These are phyloP conservation scores for Metroxylon sagu DNA, from an alignment of 176 grass and related monocot species.

Conservation along the genomic window DNA sequence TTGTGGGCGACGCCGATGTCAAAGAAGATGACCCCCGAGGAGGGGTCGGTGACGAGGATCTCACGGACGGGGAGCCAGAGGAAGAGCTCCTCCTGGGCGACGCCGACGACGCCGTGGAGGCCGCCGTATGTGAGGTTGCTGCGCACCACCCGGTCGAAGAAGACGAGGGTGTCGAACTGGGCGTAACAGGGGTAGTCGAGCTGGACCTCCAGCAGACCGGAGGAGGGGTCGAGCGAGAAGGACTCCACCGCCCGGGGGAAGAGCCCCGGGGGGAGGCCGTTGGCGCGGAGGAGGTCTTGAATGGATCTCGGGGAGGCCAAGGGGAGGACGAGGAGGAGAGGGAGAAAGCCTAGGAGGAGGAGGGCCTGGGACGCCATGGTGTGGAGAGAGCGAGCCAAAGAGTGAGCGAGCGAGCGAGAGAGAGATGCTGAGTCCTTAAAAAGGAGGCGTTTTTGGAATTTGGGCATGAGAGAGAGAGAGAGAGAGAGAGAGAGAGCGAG, in stretches of 20 bases:
- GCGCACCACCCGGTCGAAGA: constrained; percentile 54
- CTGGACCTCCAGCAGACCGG: constrained; percentile 51
- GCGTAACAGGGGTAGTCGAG: constrained; percentile 64
- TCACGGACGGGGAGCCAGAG: constrained; percentile 92
- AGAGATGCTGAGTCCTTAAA: no score
- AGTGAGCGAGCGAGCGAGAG: no score
- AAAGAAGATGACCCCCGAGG: constrained; percentile 72
- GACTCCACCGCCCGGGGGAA: constrained; percentile 53
- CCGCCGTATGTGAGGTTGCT: constrained; percentile 78
- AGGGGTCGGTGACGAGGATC: constrained; percentile 44
- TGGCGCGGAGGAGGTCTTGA: constrained; percentile 51
- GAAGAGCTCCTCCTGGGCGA: constrained; percentile 88
- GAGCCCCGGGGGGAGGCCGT: constrained; percentile 68
- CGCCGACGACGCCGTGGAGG: constrained; percentile 54
- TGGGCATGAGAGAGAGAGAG: neutral
- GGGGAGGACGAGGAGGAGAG: neutral
- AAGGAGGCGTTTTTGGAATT: no score
- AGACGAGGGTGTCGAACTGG: constrained; percentile 46
- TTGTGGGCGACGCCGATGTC: constrained; percentile 88
- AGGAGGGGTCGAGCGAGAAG: constrained; percentile 39
- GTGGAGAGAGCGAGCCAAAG: no score
- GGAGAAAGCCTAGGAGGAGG: constrained; percentile 1
- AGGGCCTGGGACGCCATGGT: neutral
- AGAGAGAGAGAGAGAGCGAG: constrained; percentile 6
- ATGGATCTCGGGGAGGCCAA: constrained; percentile 29